Evolutionary conservation across 306 rosid species (phyloP), one percentile per base, ranked within the genome.

Genomic region (Datisca glomerata): DNA sequence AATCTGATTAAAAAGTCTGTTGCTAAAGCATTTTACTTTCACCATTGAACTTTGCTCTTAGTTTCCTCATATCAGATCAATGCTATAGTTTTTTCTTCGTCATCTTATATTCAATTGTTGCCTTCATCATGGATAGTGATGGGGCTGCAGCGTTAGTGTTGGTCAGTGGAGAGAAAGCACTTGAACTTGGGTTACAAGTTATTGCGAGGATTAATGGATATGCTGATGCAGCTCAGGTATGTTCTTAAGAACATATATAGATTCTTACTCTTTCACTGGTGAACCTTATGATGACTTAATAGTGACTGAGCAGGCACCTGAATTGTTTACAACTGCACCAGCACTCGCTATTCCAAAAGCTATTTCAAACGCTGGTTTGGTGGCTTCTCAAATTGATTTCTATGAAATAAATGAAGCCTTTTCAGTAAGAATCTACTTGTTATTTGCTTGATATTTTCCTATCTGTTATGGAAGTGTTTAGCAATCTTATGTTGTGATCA

Each of bases 321-420:
- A 87, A 57, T 57, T 69, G 34, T 87, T 87, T 59, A 55, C 94
- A 46, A 87, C 94, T 47, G 87, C 96, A 45, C 96, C 94, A 14
- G 70, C 94, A 48, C 93, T 79, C 18, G 94, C 78, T 11, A 79
- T 82, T 48, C 94, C 93, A 11, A 82, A 70, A 72, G 96, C 96
- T 34, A 71, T 87, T 59, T 73, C 82, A 48, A 79, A 76, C 71
- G 72, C 96, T 65, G 78, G 94, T 55, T 73, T 86, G 61, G 51
- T 61, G 56, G 78, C 85, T 61, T 79, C 96, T 59, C 82, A 79
- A 53, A 71, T 86, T 46, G 94, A 82, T 76, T 82, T 66, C 56
- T 87, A 69, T 53, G 94, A 87, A 67, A 87, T 87, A 66, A 82
- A 87, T 62, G 97, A 87, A 70, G 97, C 97, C 10, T 87, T 87